Base-by-base conservation (phyloP, 805 yeast genomes). In the Yarrowia deformans region DNA sequence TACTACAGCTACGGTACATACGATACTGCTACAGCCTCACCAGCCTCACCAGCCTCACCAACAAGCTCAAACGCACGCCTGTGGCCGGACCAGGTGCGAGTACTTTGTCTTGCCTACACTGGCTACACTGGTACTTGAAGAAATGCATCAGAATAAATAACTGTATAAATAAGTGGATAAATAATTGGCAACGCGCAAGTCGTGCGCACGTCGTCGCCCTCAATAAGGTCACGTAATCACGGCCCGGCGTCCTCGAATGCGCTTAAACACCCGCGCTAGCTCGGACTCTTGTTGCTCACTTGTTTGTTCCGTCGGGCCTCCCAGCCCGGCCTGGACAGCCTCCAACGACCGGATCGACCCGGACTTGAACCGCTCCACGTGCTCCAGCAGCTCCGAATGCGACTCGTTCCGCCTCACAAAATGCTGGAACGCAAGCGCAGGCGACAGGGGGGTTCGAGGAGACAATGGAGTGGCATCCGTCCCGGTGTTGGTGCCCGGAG, bases 311-410 rank as follows among this genome's bases (percentile, higher is more conserved):
- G 6, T 29, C 35, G 10, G 34, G 39, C 39, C 39, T 9, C 19
- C 8, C n/a, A 54, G 18, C 6, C 43, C 56, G 29, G 56, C 43
- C 23, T 52, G 61, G 3, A 37, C 49, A 3, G 50, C 64, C 49
- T 56, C 64, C 64, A 56, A 39, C 23, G 64, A 32, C 49, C 64
- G 64, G n/a, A 56, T 56, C 3, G 64, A 56, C 13, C 64, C 64
- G 37, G 50, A 19, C 39, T 56, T 56, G 64, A 56, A 42, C 23
- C 64, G 64, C 37, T 43, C 64, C 39, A 56, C 64, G 43, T 56
- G 64, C 29, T 16, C 39, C 39, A 37, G n/a, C 39, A 56, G 49
- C 49, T 56, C 64, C 8, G 48, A 42, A 18, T 32, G 64, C 12
- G 64, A 42, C 40, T 34, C 49, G 6, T 37, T 10, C 10, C 64